Percentiles rank a stretch among this genome's conserved stretches.
Evolutionary conservation across 2,329 filamentous ascomycete species (phyloP).

Genomic region (Ophiostoma novo-ulmi): DNA sequence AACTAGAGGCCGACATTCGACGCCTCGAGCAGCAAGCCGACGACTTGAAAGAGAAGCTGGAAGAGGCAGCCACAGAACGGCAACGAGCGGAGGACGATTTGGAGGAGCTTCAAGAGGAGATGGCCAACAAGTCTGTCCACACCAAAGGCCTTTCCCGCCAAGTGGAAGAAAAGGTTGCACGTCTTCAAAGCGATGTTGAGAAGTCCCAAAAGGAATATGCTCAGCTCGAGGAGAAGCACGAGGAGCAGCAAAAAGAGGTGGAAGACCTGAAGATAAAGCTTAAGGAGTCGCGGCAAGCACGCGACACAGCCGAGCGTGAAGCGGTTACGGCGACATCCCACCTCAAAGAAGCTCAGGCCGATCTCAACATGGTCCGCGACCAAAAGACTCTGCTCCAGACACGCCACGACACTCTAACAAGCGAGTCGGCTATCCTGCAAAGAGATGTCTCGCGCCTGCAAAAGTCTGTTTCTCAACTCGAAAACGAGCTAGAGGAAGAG

Average conservation of each 20-base stretch:
- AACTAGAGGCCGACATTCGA: slow-evolving; percentile 52
- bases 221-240: slow-evolving; percentile 48
- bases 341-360: slow-evolving; percentile 53
- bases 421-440: slow-evolving; percentile 63
- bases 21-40: slow-evolving; percentile 51
- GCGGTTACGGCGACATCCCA: slow-evolving; percentile 43
- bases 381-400: slow-evolving; percentile 66
- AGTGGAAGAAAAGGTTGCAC: slow-evolving; percentile 63
- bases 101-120: slow-evolving; percentile 66
- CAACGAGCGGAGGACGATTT: slow-evolving; percentile 55
- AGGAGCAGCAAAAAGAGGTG: slow-evolving; percentile 44
- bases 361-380: slow-evolving; percentile 52
- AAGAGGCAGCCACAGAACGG: slow-evolving; percentile 51
- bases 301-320: slow-evolving; percentile 38
- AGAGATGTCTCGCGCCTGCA: slow-evolving; percentile 53
- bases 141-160: slow-evolving; percentile 71
- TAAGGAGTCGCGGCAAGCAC: slow-evolving; percentile 42
- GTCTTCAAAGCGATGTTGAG: slow-evolving; percentile 62
- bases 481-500: slow-evolving; percentile 48
- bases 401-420: slow-evolving; percentile 61
- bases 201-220: slow-evolving; percentile 45
- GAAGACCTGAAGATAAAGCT: slow-evolving; percentile 43
- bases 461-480: slow-evolving; percentile 44
- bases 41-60: slow-evolving; percentile 50
- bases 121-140: slow-evolving; percentile 72